Evolutionary conservation across 2,329 filamentous ascomycete genomes (phyloP).

Genomic region (Cladosporium sp.): DNA sequence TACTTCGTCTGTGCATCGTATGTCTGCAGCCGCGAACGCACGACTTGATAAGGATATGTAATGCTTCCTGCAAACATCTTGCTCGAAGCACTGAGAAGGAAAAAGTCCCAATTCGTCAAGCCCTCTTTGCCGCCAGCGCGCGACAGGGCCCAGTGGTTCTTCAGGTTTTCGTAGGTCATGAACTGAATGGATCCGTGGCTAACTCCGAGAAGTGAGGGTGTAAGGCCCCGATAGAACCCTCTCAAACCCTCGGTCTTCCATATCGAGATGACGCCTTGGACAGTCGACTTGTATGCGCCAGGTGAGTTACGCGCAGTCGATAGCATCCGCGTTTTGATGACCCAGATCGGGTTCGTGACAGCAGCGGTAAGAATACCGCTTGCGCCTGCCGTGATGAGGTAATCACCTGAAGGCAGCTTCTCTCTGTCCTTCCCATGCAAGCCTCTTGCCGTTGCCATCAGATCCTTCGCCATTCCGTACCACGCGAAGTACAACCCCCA

Average conservation of each 20-base stretch:
- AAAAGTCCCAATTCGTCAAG: conserved; percentile 71
- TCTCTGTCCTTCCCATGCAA: conserved; percentile 34
- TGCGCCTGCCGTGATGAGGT: conserved; percentile 72
- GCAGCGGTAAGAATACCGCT: conserved; percentile 74
- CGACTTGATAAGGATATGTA: conserved; percentile 94
- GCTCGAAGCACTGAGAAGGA: conserved; percentile 75
- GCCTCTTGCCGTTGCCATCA: conserved; percentile 41
- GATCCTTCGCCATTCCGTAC: conserved; percentile 61
- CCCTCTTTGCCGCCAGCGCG: conserved; percentile 38
- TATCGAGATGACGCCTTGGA: conserved; percentile 67
- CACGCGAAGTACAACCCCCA: conserved; percentile 93
- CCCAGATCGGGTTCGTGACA: conserved; percentile 95
- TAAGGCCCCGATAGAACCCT: conserved; percentile 86
- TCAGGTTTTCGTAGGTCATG: conserved; percentile 82
- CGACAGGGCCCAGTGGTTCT: conserved; percentile 57
- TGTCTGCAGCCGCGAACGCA: conserved; percentile 84
- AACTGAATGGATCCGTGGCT: conserved; percentile 94
- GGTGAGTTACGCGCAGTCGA: conserved; percentile 72
- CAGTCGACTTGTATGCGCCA: conserved; percentile 80
- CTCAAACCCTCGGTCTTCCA: conserved; percentile 68
- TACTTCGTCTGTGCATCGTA: conserved; percentile 78
- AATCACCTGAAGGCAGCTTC: conserved; percentile 65
- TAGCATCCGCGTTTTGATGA: conserved; percentile 96
- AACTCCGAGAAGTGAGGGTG: conserved; percentile 81
- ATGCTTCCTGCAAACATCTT: conserved; percentile 87